Conservation (phyloP, 495 filamentous ascomycete genomes). For the Pseudomonodictys pantanalensis region DNA sequence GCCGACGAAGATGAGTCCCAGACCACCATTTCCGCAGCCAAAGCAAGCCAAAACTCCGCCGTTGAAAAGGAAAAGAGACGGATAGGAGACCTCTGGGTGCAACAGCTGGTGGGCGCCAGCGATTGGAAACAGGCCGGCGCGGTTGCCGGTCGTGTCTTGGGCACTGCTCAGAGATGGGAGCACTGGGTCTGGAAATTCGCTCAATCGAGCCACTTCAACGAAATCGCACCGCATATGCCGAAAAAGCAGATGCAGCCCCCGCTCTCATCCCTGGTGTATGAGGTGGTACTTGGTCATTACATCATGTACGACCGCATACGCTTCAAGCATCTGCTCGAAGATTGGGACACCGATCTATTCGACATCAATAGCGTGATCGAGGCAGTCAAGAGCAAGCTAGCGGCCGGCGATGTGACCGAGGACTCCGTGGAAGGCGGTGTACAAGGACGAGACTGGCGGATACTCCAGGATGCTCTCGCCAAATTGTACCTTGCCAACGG, state of each 20-base stretch:
- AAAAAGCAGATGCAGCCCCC: conserved; percentile 69
- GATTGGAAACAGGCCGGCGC: conserved; percentile 77
- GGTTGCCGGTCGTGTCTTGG: conserved; percentile 74
- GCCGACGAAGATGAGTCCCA: conserved; percentile 66
- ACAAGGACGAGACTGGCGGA: conserved; percentile 73
- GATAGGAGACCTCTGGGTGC: conserved; percentile 89
- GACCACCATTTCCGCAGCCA: conserved; percentile 52
- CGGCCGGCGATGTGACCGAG: conserved; percentile 62
- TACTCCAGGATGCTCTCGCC: conserved; percentile 76
- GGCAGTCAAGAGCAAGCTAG: conserved; percentile 70
- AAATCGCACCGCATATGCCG: conserved; percentile 83
- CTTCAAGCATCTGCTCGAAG: conserved; percentile 75
- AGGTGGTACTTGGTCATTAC: conserved; percentile 82
- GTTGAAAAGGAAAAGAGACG: conserved; percentile 86
- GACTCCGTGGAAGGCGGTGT: conserved; percentile 65
- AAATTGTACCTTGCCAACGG: conserved; percentile 77
- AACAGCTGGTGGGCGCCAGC: conserved; percentile 68
- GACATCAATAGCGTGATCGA: conserved; percentile 65
- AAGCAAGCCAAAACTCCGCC: conserved; percentile 50
- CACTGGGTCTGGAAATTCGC: conserved; percentile 92
- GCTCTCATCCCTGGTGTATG: conserved; percentile 79
- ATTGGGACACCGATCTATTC: conserved; percentile 83
- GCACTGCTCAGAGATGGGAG: conserved; percentile 81
- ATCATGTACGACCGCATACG: conserved; percentile 63
- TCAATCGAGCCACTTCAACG: conserved; percentile 76